Evolutionary conservation across 2,329 filamentous ascomycete species (phyloP).

Genomic region (Escovopsis sp.): DNA sequence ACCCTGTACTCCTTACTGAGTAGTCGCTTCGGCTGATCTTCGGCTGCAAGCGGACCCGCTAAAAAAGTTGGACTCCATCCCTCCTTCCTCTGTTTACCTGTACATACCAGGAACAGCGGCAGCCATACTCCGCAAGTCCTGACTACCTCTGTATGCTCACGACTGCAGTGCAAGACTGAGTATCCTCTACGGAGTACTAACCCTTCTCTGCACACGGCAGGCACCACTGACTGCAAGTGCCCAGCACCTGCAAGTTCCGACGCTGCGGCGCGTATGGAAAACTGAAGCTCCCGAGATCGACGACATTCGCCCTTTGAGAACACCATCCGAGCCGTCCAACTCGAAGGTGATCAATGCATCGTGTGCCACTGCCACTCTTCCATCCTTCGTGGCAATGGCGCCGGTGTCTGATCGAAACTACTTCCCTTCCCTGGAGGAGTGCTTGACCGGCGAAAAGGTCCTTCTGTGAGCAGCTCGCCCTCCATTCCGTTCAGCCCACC

Average conservation of each 20-base stretch:
- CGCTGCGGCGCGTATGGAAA: constrained; percentile 1
- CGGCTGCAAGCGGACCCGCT: constrained; percentile 6
- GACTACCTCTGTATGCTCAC: too few species aligned
- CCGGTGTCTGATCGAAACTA: constrained; percentile 55
- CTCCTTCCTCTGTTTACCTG: too few species aligned
- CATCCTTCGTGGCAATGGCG: constrained; percentile 48
- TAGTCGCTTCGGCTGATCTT: constrained; percentile 3
- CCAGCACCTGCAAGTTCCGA: constrained; percentile 3
- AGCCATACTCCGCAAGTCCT: too few species aligned
- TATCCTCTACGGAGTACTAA: too few species aligned
- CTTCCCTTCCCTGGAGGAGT: constrained; percentile 74
- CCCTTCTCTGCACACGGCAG: too few species aligned
- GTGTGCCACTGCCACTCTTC: constrained; percentile 19
- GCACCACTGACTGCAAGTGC: too few species aligned
- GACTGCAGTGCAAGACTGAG: too few species aligned
- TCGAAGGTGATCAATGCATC: constrained; percentile 21
- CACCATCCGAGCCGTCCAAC: constrained; percentile 6
- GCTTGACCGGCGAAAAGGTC: constrained; percentile 64
- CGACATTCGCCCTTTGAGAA: constrained; percentile 7
- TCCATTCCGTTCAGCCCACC: constrained; percentile 1
- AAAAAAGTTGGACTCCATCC: constrained; percentile 4
- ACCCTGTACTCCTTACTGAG: too few species aligned
- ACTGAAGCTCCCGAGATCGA: constrained; percentile 5
- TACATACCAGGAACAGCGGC: background rate
- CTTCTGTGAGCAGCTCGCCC: constrained; percentile 50